Percentiles rank a stretch among this genome's conserved stretches.
phyloP scores from a whole-genome alignment of 352 stramenopile genomes.

The Phytophthora litchii region DNA sequence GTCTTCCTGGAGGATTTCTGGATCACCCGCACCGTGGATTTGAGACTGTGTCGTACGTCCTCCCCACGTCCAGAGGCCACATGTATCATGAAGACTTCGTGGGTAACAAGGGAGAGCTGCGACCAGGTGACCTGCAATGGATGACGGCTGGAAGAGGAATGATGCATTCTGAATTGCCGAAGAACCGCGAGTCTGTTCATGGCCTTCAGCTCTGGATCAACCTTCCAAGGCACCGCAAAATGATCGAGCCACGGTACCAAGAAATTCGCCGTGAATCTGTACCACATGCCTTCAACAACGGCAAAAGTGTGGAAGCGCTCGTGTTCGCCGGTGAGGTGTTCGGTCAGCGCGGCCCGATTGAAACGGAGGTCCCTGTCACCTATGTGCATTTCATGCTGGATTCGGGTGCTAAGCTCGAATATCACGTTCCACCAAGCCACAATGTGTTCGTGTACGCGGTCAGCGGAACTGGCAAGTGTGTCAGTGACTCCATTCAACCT shows the following conservation, averaged over 20 bases:
- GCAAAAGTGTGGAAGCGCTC: constrained; percentile 54
- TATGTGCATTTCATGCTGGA: constrained; percentile 62
- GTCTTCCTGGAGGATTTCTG: constrained; percentile 79
- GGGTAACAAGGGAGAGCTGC: constrained; percentile 54
- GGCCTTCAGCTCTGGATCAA: constrained; percentile 66
- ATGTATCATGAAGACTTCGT: constrained; percentile 89
- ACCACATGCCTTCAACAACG: constrained; percentile 46
- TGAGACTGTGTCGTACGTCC: constrained; percentile 90
- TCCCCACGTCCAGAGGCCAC: constrained; percentile 70
- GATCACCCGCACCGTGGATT: constrained; percentile 92
- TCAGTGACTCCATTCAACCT: constrained; percentile 32
- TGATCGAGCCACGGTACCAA: constrained; percentile 59
- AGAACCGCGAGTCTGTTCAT: constrained; percentile 33
- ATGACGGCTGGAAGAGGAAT: constrained; percentile 57
- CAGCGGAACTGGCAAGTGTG: constrained; percentile 37
- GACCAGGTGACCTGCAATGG: constrained; percentile 56
- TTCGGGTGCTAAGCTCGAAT: constrained; percentile 40
- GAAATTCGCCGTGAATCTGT: constrained; percentile 55
- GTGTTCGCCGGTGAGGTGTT: constrained; percentile 63
- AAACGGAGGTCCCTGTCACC: constrained; percentile 52
- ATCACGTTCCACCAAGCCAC: constrained; percentile 48
- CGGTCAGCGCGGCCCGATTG: constrained; percentile 42
- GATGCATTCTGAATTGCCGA: constrained; percentile 62
- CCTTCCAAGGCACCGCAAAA: constrained; percentile 49
- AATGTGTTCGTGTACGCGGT: constrained; percentile 56